Evolutionary conservation across 805 yeast species (phyloP).

Genomic region (Candida dajiaensis): DNA sequence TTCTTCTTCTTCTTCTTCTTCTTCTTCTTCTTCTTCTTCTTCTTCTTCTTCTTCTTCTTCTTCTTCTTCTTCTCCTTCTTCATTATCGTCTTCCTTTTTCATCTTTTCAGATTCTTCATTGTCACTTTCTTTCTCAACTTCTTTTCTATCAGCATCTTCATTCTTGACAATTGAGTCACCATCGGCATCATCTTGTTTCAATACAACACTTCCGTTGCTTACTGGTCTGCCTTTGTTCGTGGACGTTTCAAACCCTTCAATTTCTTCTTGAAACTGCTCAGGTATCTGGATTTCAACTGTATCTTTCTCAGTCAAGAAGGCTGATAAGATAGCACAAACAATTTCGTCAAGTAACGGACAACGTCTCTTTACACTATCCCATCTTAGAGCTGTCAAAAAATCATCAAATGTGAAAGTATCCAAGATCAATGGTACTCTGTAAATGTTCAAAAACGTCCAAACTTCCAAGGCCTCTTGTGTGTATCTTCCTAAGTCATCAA

Average conservation of each 20-base stretch:
- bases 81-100: slow-evolving; percentile 8
- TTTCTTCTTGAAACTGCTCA: slow-evolving; percentile 21
- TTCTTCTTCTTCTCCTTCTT: slow-evolving; percentile 17
- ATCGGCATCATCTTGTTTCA: not conserved
- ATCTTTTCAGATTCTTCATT: slow-evolving; percentile 17
- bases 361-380: slow-evolving; percentile 42
- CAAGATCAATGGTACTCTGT: slow-evolving; percentile 54
- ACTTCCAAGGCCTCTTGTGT: slow-evolving; percentile 48
- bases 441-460: slow-evolving; percentile 74
- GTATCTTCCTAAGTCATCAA: slow-evolving; percentile 12
- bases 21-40: slow-evolving; percentile 18
- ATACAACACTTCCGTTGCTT: not conserved
- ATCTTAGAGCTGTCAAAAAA: slow-evolving; percentile 42
- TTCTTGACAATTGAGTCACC: slow-evolving; percentile 5
- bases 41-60: slow-evolving; percentile 21
- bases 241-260: slow-evolving; percentile 21
- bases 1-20: slow-evolving; percentile 11
- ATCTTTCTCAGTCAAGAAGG: slow-evolving; percentile 42
- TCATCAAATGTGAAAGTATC: slow-evolving; percentile 80
- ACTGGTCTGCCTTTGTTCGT: slow-evolving; percentile 11
- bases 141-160: slow-evolving; percentile 19
- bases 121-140: slow-evolving; percentile 13
- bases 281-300: slow-evolving; percentile 26
- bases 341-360: slow-evolving; percentile 58
- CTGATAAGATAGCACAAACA: slow-evolving; percentile 58